Percentiles rank a stretch among this genome's conserved stretches.
These are phyloP conservation scores for Ilyonectria robusta DNA, from an alignment of 2,329 filamentous ascomycete genomes.

Conservation along the genomic window DNA sequence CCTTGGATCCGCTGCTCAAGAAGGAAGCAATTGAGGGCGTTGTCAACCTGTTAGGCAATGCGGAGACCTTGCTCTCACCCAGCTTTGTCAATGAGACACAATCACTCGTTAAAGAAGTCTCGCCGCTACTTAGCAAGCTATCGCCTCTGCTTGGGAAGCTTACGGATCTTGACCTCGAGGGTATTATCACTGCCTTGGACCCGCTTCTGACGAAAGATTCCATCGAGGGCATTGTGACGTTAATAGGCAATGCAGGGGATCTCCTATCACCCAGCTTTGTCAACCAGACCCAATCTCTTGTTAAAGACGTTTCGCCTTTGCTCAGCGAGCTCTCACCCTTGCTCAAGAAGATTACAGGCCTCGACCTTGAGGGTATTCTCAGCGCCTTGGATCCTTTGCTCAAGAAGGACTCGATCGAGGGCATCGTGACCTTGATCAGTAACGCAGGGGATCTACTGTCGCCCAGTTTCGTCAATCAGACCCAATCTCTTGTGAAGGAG, in stretches of 20 bases:
- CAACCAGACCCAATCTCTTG: slow-evolving; percentile 36
- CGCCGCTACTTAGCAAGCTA: slow-evolving; percentile 47
- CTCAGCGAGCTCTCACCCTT: slow-evolving; percentile 41
- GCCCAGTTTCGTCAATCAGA: slow-evolving; percentile 35
- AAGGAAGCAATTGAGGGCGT: slow-evolving; percentile 47
- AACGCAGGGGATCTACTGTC: slow-evolving; percentile 45
- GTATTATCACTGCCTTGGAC: slow-evolving; percentile 50
- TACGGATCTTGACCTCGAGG: slow-evolving; percentile 53
- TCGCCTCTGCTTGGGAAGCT: slow-evolving; percentile 42
- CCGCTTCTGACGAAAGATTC: slow-evolving; percentile 54
- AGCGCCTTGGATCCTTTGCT: slow-evolving; percentile 47
- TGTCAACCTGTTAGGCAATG: slow-evolving; percentile 49
- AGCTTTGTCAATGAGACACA: slow-evolving; percentile 40
- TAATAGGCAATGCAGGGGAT: slow-evolving; percentile 52
- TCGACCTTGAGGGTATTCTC: slow-evolving; percentile 53
- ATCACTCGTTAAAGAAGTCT: slow-evolving; percentile 53
- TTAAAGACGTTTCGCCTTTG: slow-evolving; percentile 31
- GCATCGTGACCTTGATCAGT: slow-evolving; percentile 43
- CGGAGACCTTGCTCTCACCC: slow-evolving; percentile 45
- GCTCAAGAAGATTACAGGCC: slow-evolving; percentile 47
- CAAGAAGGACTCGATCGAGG: slow-evolving; percentile 45
- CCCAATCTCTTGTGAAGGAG: slow-evolving; percentile 41
- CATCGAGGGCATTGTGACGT: slow-evolving; percentile 48
- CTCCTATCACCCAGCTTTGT: slow-evolving; percentile 45
- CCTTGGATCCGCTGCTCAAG: slow-evolving; percentile 48